A percentile compares a stretch with the other conserved stretches of the same genome.
Conservation (phyloP, 2,329 filamentous ascomycete species). For the Bipolaris cookei region DNA sequence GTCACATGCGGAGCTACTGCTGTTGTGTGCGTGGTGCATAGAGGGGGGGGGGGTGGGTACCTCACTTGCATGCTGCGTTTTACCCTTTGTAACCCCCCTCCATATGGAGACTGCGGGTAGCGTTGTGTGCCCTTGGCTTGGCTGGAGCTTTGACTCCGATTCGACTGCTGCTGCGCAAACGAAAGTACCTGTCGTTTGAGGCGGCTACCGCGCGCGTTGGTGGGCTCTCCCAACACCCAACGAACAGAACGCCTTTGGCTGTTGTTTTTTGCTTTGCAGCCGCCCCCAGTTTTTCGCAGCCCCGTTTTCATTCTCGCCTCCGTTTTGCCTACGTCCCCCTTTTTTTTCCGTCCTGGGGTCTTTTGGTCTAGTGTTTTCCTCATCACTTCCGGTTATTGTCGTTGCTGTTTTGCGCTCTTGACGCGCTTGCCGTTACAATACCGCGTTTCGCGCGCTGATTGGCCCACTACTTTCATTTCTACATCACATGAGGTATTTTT, state of each 20-base stretch:
- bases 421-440: too few species aligned
- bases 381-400: too few species aligned
- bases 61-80: slow-evolving; percentile 29
- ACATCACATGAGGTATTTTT: slow-evolving; percentile 15
- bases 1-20: slow-evolving; percentile 19
- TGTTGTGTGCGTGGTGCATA: slow-evolving; percentile 20
- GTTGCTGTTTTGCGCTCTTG: too few species aligned
- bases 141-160: too few species aligned
- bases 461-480: background rate
- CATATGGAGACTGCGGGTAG: too few species aligned
- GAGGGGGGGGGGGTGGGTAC: slow-evolving; percentile 8
- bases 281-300: background rate
- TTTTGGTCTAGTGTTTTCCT: too few species aligned
- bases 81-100: too few species aligned
- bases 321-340: background rate
- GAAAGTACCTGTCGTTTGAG: slow-evolving; percentile 17
- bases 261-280: background rate
- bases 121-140: too few species aligned
- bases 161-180: too few species aligned
- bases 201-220: slow-evolving; percentile 20
- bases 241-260: background rate
- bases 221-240: background rate
- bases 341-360: too few species aligned
- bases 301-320: background rate
- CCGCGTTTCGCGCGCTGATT: too few species aligned